Base-by-base conservation (phyloP, 1,284 basidiomycete genomes). In the Testicularia cyperi region DNA sequence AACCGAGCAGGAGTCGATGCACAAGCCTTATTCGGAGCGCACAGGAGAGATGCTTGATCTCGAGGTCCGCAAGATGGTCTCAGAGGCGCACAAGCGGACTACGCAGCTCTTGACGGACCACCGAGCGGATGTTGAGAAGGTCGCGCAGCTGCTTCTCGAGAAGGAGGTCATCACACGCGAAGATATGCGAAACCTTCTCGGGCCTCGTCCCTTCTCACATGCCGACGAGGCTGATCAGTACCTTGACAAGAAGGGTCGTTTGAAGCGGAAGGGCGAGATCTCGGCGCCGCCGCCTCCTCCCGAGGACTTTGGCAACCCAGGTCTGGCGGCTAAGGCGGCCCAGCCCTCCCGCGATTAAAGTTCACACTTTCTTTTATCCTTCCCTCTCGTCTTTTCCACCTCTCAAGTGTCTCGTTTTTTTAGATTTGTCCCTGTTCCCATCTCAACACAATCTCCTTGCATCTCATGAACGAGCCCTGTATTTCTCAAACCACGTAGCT, bases 11-110 rank as follows among this genome's bases (percentile, higher is more conserved):
- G 92, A 96, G 77, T 82, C 83, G 26, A 94, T 92, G 86, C 90
- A 90, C 64, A 98, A 98, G 78, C 94, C 94, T 1, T 98, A 96
- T 82, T 92, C 88, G 63, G 94, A 99, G 82, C 88, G 88, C 78
- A 99, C 94, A 0, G 90, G 88, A 2, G 88, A 97, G 80, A 88
- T 91, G 81, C 80, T 98, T 14, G 94, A 98, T 75, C 79, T 79
- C 19, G 89, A 79, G 52, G 92, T 98, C 14, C 86, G 91, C 74
- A 92, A 90, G 81, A 92, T 98, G 89, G 90, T 98, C 65, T 84
- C 83, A 82, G 82, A 83, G 48, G 91, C 91, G 1, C 91, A 98
- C 77, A 80, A 83, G 60, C 84, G 92, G 41, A 97, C 92, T 30
- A 88, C 83, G 16, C 82, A 87, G 36, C 81, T 98, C 10, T 80